phyloP scores from a whole-genome alignment of 1,139 yeast species.

The Hansenula sp. region DNA sequence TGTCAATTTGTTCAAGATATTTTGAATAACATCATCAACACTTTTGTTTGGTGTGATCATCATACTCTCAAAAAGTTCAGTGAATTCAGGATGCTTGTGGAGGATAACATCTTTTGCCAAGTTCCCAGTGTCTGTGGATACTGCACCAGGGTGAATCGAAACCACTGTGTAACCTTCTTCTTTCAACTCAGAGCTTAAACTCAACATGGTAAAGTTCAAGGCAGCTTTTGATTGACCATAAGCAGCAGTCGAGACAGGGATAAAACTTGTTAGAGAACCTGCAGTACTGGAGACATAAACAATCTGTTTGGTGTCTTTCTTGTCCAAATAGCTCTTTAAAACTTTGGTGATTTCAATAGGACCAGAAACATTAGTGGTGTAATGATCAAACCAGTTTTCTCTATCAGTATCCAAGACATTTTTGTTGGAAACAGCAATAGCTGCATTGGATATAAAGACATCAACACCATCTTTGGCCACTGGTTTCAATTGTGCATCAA shows the following conservation, averaged over 20 bases:
- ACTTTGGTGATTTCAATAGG: constrained; percentile 22
- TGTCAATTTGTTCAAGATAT: background rate
- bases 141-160: constrained; percentile 31
- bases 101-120: constrained; percentile 5
- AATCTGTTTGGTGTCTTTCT: constrained; percentile 14
- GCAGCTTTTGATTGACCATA: constrained; percentile 35
- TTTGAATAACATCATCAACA: background rate
- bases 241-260: constrained; percentile 16
- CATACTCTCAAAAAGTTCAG: background rate
- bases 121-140: background rate
- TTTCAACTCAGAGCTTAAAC: constrained; percentile 22
- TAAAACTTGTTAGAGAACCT: constrained; percentile 18
- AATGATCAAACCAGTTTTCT: constrained; percentile 5
- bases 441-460: constrained; percentile 10
- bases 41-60: background rate
- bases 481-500: constrained; percentile 1
- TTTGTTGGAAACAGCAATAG: background rate
- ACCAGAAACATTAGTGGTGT: constrained; percentile 23
- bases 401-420: constrained; percentile 4
- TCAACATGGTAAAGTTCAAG: constrained; percentile 24
- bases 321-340: constrained; percentile 20
- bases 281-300: constrained; percentile 21
- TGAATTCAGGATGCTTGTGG: constrained; percentile 25
- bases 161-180: constrained; percentile 24
- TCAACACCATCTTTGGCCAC: constrained; percentile 10